Base-by-base conservation (phyloP, 768 basidiomycete genomes). In the Steccherinum ochraceum region DNA sequence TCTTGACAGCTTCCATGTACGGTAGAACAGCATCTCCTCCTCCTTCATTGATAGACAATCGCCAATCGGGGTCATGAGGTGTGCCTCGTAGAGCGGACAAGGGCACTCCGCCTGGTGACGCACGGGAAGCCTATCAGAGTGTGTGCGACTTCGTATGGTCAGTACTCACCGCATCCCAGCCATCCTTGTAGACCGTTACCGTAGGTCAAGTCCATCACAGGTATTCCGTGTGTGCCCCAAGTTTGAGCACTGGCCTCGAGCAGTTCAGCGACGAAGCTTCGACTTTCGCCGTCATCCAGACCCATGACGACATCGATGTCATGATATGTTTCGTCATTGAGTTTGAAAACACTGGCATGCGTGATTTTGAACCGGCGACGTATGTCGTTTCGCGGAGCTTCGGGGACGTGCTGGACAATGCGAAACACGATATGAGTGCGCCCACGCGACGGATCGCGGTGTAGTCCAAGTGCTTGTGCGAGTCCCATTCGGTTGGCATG, bases 381-480 rank as follows among this genome's bases (percentile, higher is more conserved):
- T 5, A 55, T 39, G 21, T 64, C 58, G 13, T 41, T 54, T n/a
- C n/a, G n/a, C 10, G 48, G 11, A 19, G 30, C 44, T 2, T 47
- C 27, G 4, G 63, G 63, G 2, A 54, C 52, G 40, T 61, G 60
- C 46, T 60, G 53, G 19, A 62, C 54, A 35, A 51, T 20, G 35
- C 60, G 53, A 26, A 64, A 24, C 3, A 67, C 50, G 40, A 67
- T 63, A 51, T 67, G 63, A 4, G 63, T 64, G 5, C 56, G 58
- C 12, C 60, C 58, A 1, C 64, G 63, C 2, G 46, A 39, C 1
- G 61, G 57, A 50, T 65, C 55, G 35, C 60, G 59, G 21, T 60
- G 58, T 26, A 66, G 50, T 13, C 57, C 54, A 0, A 66, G 58
- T 11, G 64, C 62, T 25, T 58, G 52, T 16, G 53, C 42, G 19